Conservation (phyloP, 441 rosid genomes). For the Populus hybrid region DNA sequence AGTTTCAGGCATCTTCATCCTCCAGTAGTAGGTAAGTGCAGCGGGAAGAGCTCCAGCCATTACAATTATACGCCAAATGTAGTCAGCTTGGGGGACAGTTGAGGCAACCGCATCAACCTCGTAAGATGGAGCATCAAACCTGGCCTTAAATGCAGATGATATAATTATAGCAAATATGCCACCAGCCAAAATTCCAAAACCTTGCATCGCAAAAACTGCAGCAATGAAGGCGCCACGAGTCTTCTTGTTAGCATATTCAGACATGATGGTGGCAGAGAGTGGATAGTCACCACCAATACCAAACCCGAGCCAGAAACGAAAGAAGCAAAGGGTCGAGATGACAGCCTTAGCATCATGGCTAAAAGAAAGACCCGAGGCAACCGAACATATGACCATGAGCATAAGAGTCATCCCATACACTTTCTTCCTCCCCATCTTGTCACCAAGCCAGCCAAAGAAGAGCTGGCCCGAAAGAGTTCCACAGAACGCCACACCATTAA, state of each 20-base stretch:
- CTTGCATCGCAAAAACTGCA: constrained; percentile 91
- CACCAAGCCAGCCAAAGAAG: constrained; percentile 92
- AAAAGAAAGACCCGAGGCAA: constrained; percentile 62
- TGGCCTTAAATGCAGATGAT: constrained; percentile 38
- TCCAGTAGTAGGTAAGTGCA: constrained; percentile 66
- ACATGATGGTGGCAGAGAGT: constrained; percentile 69
- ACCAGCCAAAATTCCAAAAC: constrained; percentile 78
- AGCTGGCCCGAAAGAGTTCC: constrained; percentile 81
- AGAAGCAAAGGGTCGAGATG: constrained; percentile 60
- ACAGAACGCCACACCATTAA: constrained; percentile 73
- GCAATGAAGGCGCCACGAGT: constrained; percentile 88
- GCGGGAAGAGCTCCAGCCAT: constrained; percentile 84
- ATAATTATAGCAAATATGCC: constrained; percentile 60
- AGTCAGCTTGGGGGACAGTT: constrained; percentile 66
- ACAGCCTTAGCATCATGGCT: constrained; percentile 44
- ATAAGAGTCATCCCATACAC: constrained; percentile 67
- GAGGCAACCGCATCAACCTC: constrained; percentile 47
- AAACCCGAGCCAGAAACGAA: constrained; percentile 79
- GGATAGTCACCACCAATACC: constrained; percentile 77
- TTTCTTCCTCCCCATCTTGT: constrained; percentile 68
- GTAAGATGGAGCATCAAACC: constrained; percentile 51
- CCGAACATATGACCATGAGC: constrained; percentile 58
- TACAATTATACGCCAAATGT: constrained; percentile 66
- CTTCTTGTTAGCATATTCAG: constrained; percentile 72
- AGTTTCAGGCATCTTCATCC: constrained; percentile 87